Percentiles rank a stretch among this genome's conserved stretches.
Conservation (phyloP, 768 basidiomycete species). For the Rubroboletus pulcherrimus region DNA sequence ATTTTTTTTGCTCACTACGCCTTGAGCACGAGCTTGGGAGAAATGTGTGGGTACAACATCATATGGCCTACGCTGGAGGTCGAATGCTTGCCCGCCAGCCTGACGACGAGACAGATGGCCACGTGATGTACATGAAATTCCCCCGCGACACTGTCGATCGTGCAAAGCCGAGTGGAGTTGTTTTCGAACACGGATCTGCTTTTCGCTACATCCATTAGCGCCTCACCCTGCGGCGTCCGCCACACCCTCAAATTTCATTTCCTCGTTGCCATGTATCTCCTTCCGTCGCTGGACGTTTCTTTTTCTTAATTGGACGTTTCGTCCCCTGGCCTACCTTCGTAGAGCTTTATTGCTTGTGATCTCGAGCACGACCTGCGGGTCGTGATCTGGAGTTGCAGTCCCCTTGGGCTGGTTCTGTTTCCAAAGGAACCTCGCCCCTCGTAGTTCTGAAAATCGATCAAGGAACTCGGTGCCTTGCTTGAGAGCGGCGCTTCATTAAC, state of each 20-base stretch:
- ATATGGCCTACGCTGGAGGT: background rate
- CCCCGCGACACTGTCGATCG: conserved; percentile 9
- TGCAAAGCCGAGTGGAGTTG: background rate
- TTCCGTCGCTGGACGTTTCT: conserved; percentile 21
- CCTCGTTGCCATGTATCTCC: conserved; percentile 22
- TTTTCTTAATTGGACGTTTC: conserved; percentile 23
- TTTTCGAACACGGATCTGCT: conserved; percentile 15
- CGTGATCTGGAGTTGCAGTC: conserved; percentile 24
- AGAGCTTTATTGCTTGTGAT: conserved; percentile 19
- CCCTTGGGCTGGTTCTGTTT: conserved; percentile 16
- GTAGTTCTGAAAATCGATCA: conserved; percentile 25
- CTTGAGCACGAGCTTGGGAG: too few relatives aligned
- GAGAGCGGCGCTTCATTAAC: conserved; percentile 14
- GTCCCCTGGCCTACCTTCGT: conserved; percentile 5
- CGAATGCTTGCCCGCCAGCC: background rate
- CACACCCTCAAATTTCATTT: conserved; percentile 13
- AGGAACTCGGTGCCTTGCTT: conserved; percentile 27
- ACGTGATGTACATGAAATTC: conserved; percentile 1
- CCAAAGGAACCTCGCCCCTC: conserved; percentile 21
- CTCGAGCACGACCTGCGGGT: conserved; percentile 16
- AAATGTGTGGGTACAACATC: background rate
- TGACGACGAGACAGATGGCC: background rate
- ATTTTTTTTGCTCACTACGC: background rate
- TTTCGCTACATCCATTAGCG: conserved; percentile 9
- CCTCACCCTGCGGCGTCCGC: conserved; percentile 23